Base-by-base conservation (phyloP, 2,329 filamentous ascomycete species). In the Aspergillus thermomutatus region DNA sequence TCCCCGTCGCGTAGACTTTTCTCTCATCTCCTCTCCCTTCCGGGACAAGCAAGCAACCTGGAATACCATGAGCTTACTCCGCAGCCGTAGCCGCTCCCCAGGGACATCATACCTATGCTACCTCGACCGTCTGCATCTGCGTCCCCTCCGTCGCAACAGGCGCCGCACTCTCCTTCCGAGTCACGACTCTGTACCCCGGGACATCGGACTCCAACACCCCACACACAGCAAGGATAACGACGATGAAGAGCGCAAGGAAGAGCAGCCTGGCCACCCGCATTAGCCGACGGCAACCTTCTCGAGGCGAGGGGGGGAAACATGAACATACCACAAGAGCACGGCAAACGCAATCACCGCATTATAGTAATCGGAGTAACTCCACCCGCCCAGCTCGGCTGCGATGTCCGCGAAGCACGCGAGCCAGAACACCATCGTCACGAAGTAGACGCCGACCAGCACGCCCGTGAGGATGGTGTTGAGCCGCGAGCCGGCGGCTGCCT, bases 351-450 rank as follows among this genome's bases (percentile, higher is more conserved):
- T 55, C 7, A 68, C 48, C 1, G 69, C 68, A 49, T 64, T 62
- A 9, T 60, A 49, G 47, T 66, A 66, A 51, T 60, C 54, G 11
- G 31, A 61, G 2, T 40, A 45, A 41, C 17, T 43, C 17, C n/a
- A 27, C 1, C 61, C 60, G 10, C 43, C 57, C 21, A 65, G 52
- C 1, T 59, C 10, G 27, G 54, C 52, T 11, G 62, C 69, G 21
- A 70, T 54, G 47, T 70, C 65, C 21, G 69, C 66, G 49, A 72
- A 72, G 14, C 58, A 53, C 10, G 67, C 68, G 49, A 72, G 52
- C 69, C 69, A 72, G 50, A 72, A 71, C 19, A 70, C 61, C 61
- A 60, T 67, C 2, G 68, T 72, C n/a, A 69, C 48, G 41, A 68
- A 66, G 56, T 68, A 69, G 7, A 66, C 23, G 2, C 59, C 53